Conservation (phyloP, 2,329 filamentous ascomycete genomes). For the Moelleriella libera region DNA sequence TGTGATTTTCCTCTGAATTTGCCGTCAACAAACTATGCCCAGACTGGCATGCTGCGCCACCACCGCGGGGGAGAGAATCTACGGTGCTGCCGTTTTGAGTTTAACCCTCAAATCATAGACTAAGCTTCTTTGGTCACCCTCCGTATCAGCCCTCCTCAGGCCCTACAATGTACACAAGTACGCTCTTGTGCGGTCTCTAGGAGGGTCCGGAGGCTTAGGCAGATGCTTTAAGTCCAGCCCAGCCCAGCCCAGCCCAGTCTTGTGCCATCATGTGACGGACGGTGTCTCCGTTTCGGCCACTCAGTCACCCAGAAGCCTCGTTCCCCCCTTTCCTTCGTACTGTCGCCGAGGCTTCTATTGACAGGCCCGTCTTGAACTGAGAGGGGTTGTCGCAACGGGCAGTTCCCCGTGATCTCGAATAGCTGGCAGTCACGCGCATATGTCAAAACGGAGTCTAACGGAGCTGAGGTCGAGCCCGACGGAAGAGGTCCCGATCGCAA, state of each 20-base stretch:
- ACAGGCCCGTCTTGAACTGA: background rate
- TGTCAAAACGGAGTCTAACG: background rate
- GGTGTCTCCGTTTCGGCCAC: constrained; percentile 1
- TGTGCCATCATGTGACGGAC: constrained; percentile 4
- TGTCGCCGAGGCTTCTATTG: background rate
- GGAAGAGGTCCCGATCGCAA: background rate
- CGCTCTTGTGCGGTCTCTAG: background rate
- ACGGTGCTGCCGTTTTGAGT: background rate
- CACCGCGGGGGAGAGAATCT: background rate
- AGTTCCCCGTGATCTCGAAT: constrained; percentile 3
- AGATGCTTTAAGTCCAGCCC: background rate
- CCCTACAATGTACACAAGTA: background rate
- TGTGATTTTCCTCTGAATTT: background rate
- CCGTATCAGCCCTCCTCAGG: background rate
- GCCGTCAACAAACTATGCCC: background rate
- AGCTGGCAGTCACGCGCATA: constrained; percentile 3
- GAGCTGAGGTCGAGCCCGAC: background rate
- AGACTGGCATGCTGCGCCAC: background rate
- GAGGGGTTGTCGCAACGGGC: background rate
- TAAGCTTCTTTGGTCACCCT: background rate
- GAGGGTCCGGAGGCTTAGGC: too few relatives aligned
- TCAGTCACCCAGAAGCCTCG: background rate
- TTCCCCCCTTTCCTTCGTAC: background rate
- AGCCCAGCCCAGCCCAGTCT: background rate
- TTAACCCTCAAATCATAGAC: background rate